These are phyloP conservation scores for Rhododendron ovatum DNA, from an alignment of 148 eudicot species.

Conservation along the genomic window DNA sequence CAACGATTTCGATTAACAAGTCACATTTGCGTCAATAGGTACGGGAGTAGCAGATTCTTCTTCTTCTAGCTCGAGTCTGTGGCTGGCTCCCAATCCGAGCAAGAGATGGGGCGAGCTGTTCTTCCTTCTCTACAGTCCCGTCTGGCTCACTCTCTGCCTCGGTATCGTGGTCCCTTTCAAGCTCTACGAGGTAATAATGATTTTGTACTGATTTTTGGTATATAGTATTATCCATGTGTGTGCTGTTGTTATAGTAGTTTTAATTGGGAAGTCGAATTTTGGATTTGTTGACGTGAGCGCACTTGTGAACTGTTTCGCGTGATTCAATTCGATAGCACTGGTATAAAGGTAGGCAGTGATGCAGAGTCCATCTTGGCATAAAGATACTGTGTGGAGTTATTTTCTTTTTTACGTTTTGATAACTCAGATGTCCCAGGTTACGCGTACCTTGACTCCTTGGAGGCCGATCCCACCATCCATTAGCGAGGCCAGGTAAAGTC, in stretches of 20 bases:
- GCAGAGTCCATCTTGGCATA: background rate
- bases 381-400: background rate
- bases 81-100: constrained; percentile 81
- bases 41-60: background rate
- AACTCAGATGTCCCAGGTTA: background rate
- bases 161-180: constrained; percentile 87
- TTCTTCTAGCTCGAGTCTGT: constrained; percentile 28
- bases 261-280: background rate
- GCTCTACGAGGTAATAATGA: constrained; percentile 62
- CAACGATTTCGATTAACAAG: background rate
- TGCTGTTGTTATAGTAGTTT: background rate
- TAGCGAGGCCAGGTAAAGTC: background rate
- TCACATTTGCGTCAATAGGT: background rate
- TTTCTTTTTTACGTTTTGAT: background rate
- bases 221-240: background rate
- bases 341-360: background rate
- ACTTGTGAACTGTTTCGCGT: background rate
- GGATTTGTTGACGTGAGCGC: background rate
- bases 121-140: constrained; percentile 81
- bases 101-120: constrained; percentile 95
- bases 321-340: background rate
- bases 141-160: constrained; percentile 95
- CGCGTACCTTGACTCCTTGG: background rate
- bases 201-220: background rate
- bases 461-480: too few relatives aligned